Evolutionary conservation across 176 grass and related monocot genomes (phyloP).

Genomic region (Canna indica): DNA sequence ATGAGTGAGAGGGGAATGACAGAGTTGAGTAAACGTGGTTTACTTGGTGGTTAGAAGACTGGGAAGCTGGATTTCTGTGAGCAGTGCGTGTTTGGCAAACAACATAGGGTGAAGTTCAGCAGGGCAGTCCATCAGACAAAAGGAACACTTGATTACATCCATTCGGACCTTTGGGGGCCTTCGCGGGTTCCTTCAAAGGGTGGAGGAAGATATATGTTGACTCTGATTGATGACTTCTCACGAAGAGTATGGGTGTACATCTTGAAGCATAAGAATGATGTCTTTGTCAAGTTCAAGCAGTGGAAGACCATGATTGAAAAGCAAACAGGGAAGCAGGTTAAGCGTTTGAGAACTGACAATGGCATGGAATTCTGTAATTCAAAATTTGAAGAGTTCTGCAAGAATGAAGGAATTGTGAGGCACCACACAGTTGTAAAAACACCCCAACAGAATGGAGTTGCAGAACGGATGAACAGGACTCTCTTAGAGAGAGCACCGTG

Average conservation of each 20-base stretch:
- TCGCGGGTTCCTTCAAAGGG: neutral
- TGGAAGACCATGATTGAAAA: neutral
- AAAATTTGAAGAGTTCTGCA: neutral
- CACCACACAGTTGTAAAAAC: neutral
- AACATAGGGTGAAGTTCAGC: neutral
- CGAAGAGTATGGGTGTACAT: neutral
- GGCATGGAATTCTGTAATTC: neutral
- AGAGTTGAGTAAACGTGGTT: neutral
- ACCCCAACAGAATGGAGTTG: slow-evolving; percentile 10
- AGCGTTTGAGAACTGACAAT: neutral
- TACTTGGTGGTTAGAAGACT: neutral
- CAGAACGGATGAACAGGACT: slow-evolving; percentile 18
- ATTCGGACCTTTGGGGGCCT: neutral
- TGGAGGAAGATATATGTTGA: neutral
- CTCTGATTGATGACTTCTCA: neutral
- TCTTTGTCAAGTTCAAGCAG: neutral
- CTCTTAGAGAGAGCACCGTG: slow-evolving; percentile 12
- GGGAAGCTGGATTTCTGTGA: neutral
- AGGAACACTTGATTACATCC: neutral
- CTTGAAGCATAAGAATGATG: neutral
- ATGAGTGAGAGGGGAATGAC: neutral
- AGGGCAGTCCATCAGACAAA: neutral
- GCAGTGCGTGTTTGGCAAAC: neutral
- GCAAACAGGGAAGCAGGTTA: neutral
- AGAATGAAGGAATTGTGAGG: neutral